phyloP scores from a whole-genome alignment of 1,139 yeast genomes.

The Zygosaccharomyces sapae region DNA sequence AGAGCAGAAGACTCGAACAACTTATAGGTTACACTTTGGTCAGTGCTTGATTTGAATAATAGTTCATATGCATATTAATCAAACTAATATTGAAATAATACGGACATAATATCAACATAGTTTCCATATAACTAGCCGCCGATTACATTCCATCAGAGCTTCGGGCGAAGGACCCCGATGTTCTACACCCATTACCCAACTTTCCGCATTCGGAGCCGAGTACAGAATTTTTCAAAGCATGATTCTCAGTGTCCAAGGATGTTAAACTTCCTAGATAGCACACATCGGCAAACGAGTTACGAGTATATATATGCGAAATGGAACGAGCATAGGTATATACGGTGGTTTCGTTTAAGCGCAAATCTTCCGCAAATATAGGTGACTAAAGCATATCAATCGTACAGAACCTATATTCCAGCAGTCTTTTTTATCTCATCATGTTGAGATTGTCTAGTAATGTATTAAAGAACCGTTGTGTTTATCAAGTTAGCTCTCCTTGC shows the following conservation, averaged over 20 bases:
- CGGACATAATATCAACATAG: not conserved
- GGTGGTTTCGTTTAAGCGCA: not conserved
- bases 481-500: slow-evolving; percentile 2
- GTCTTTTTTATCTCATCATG: not conserved
- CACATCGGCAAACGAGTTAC: too few species aligned
- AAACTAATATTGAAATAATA: too few species aligned
- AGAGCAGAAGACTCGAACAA: slow-evolving; percentile 70
- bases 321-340: too few species aligned
- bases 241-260: not conserved
- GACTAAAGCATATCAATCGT: not conserved
- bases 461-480: slow-evolving; percentile 1
- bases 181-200: not conserved
- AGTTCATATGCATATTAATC: too few species aligned
- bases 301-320: too few species aligned
- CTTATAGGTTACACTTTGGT: slow-evolving; percentile 66
- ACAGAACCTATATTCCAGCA: not conserved
- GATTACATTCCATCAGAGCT: not conserved
- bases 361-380: not conserved
- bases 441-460: slow-evolving; percentile 5
- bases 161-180: not conserved
- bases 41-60: slow-evolving; percentile 42
- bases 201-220: not conserved
- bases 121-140: not conserved
- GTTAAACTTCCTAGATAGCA: too few species aligned
- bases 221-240: not conserved